Base-by-base conservation (phyloP, 306 rosid genomes). In the Cercis canadensis region DNA sequence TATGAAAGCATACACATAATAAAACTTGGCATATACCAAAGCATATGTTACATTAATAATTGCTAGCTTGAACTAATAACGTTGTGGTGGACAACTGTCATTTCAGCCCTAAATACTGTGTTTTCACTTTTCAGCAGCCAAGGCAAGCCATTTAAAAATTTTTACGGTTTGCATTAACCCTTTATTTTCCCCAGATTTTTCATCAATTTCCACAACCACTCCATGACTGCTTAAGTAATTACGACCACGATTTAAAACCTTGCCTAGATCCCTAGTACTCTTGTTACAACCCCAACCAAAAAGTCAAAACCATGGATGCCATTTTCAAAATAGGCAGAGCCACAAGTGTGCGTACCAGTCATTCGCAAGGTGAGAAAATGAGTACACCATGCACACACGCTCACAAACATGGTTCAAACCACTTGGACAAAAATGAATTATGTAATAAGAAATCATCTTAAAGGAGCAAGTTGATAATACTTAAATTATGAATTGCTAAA, bases 141-240 rank as follows among this genome's bases (percentile, higher is more conserved):
- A n/a, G n/a, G n/a, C n/a, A n/a, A n/a, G n/a, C n/a, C n/a, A n/a
- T n/a, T n/a, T n/a, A n/a, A n/a, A n/a, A n/a, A n/a, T n/a, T n/a
- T n/a, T n/a, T n/a, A n/a, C n/a, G n/a, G n/a, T n/a, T n/a, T n/a
- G n/a, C n/a, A n/a, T n/a, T n/a, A n/a, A n/a, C n/a, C n/a, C n/a
- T n/a, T n/a, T n/a, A n/a, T n/a, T n/a, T n/a, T n/a, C n/a, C n/a
- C n/a, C n/a, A n/a, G n/a, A n/a, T n/a, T n/a, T 24, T 3, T 24
- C 29, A 24, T 24, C 29, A 3, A 24, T 24, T 24, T 24, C 29
- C 29, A 1, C 44, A 39, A 11, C 15, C 49, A 14, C 4, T 44
- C 12, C 71, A 63, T 13, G 50, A 32, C 36, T 54, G 57, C 76
- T 41, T 12, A 11, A 17, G 45, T 4, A 44, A 9, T 54, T 65